Base-by-base conservation (phyloP, 2,329 filamentous ascomycete species). In the Arthrobotrys sinensis region DNA sequence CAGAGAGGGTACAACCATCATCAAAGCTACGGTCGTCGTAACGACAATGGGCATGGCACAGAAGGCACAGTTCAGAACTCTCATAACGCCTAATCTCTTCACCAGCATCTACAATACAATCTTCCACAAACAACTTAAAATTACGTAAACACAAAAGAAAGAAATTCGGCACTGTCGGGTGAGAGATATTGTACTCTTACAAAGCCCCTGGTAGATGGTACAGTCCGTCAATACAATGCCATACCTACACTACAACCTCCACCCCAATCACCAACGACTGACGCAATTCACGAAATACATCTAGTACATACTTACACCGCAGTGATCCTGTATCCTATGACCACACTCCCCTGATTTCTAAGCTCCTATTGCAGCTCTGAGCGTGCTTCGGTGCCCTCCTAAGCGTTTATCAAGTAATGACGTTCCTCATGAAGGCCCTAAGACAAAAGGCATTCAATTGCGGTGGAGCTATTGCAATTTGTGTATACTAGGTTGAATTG, bases 21-120 rank as follows among this genome's bases (percentile, higher is more conserved):
- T 21, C 72, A 77, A 57, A 43, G 50, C 19, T 77, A 77, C 11
- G 50, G 50, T 12, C 72, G 72, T 12, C 72, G 72, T 43, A 70
- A 60, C 28, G 72, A 77, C 34, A 69, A 60, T 38, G 65, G 46
- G 4, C 48, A 65, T 45, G 62, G 62, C 11, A 19, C 72, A 11
- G 72, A 77, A 43, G 32, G 55, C 5, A 14, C 48, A 1, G 4
- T 45, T 8, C 57, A 38, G 62, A 66, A 46, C 19, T 66, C 72
- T 7, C 50, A 70, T 10, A 70, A 77, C 24, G 50, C 52, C 14
- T 77, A 34, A 38, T 48, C 11, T 50, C 28, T 38, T 10, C 10
- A 12, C 6, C 4, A 12, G 2, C 24, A 10, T 28, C 12, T 19
- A 1, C 28, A 34, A 8, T 34, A n/a, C 52, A 36, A 64, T 34